Evolutionary conservation across 2,329 filamentous ascomycete genomes (phyloP), one percentile per base, ranked within the genome.

Genomic region (Paraphaeosphaeria sporulosa): DNA sequence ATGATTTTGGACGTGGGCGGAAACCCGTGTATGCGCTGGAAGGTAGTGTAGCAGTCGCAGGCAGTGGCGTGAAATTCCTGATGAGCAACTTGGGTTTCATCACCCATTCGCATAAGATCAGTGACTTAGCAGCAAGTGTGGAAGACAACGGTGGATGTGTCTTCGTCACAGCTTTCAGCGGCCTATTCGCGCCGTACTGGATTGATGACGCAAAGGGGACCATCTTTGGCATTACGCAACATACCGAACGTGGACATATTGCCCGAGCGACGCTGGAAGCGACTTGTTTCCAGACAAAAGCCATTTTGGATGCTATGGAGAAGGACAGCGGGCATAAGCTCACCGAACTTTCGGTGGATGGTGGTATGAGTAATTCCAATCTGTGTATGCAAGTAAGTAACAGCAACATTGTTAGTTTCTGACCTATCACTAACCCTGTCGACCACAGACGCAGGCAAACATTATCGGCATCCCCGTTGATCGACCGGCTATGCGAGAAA

Each of bases 151-250:
- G 93, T 57, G 93, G 93, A 8, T 90, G 93, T 57, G 87, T 94
- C 19, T 84, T 97, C 70, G 93, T 97, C 61, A 96, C 93, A 2
- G 93, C 93, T 1, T 97, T 97, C 76, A 93, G 90, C 76, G 93
- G 93, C 56, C 85, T 97, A 2, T 96, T 96, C 75, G 93, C 93
- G 0, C 93, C 93, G 0, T 96, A 97, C 78, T 97, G 93, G 93
- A 94, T 96, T 63, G 93, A 96, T 74, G 92, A 96, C 79, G 93
- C 93, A 21, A 90, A 93, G 76, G 93, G 93, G 60, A 96, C 93
- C 5, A 87, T 78, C 46, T 94, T 94, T 70, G 92, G 92, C 50
- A 89, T 96, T 65, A 95, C 92, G 0, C 90, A 94, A 69, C 90
- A 93, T 80, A 97, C 93, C 0, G 86, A 93, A 73, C 89, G 89